phyloP scores from a whole-genome alignment of 257 asterid genomes.

The Apocynum venetum region DNA sequence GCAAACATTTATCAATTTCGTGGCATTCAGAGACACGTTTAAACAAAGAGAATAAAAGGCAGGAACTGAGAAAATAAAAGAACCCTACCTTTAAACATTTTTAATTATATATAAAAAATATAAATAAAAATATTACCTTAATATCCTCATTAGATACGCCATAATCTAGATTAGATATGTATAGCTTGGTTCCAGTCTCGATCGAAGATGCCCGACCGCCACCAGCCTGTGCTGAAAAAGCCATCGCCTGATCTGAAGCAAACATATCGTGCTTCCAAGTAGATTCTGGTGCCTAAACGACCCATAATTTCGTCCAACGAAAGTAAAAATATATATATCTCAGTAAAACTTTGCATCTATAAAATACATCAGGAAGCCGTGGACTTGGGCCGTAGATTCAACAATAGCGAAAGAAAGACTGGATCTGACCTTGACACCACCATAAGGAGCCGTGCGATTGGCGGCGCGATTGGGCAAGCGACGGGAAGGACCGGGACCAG shows the following conservation, averaged over 20 bases:
- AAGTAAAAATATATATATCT: not conserved
- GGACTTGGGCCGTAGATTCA: not conserved
- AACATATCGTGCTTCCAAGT: conserved; percentile 87
- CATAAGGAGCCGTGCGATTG: conserved; percentile 69
- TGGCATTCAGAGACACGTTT: not conserved
- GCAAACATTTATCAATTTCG: not conserved
- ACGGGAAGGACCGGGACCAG: conserved; percentile 80
- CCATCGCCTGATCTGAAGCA: conserved; percentile 27
- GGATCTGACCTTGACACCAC: conserved; percentile 69
- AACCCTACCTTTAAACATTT: not conserved
- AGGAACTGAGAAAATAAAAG: not conserved
- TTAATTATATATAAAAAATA: not conserved
- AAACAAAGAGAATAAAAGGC: not conserved
- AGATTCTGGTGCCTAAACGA: conserved; percentile 76
- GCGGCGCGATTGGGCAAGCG: conserved; percentile 56
- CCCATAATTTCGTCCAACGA: conserved; percentile 10
- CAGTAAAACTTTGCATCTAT: not conserved
- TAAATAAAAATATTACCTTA: conserved; percentile 40
- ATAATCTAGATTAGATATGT: conserved; percentile 84
- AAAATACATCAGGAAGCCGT: not conserved
- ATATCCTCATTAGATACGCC: conserved; percentile 90
- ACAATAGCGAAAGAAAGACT: not conserved
- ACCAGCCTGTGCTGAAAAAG: conserved; percentile 23
- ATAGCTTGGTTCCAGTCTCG: conserved; percentile 96
- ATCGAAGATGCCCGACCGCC: conserved; percentile 64